Conservation (phyloP, 83 land plant genomes). For the Picea mariana region DNA sequence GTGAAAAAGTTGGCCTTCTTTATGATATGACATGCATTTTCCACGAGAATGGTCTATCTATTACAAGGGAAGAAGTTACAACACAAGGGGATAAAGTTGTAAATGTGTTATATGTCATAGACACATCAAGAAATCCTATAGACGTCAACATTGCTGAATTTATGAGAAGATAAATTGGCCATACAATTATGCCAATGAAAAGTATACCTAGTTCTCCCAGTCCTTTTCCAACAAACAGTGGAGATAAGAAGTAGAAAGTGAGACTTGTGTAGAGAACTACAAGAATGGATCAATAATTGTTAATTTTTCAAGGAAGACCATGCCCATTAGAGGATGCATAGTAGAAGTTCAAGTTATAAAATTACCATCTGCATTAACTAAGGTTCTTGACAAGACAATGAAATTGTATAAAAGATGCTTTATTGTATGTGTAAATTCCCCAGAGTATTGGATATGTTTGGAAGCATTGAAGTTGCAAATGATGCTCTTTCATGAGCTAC, state of each 20-base stretch:
- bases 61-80: conserved; percentile 51
- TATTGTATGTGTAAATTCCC: too few species aligned
- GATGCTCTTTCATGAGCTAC: too few species aligned
- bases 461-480: too few species aligned
- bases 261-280: too few species aligned
- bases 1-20: conserved; percentile 51
- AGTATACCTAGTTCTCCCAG: conserved; percentile 7
- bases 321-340: too few species aligned
- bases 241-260: background rate
- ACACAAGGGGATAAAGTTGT: conserved; percentile 48
- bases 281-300: too few species aligned
- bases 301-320: too few species aligned
- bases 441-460: too few species aligned
- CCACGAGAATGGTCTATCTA: conserved; percentile 54
- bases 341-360: too few species aligned
- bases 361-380: too few species aligned
- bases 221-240: conserved; percentile 7
- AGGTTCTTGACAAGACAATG: too few species aligned
- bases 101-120: conserved; percentile 62
- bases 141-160: conserved; percentile 38
- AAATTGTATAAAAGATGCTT: too few species aligned
- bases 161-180: conserved; percentile 49
- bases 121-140: conserved; percentile 51
- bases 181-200: conserved; percentile 18
- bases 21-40: conserved; percentile 69